These are phyloP conservation scores for Pythium coloratum DNA, from an alignment of 352 stramenopile genomes.

Conservation along the genomic window DNA sequence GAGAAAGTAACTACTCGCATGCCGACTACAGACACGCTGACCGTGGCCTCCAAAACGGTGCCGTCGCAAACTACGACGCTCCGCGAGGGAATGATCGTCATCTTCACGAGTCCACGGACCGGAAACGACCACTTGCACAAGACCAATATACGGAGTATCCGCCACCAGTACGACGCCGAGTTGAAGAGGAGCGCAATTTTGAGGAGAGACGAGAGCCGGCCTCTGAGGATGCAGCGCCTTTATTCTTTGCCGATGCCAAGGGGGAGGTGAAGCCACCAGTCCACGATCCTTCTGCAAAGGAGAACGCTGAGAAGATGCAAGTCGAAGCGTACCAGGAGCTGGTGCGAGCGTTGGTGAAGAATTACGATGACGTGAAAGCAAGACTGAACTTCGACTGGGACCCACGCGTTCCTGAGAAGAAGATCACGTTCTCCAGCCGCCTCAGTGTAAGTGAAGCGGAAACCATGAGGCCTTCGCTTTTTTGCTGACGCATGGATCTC, in stretches of 20 bases:
- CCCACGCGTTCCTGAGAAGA: conserved; percentile 22
- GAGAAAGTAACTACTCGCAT: not conserved
- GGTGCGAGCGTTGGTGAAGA: conserved; percentile 49
- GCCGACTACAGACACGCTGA: not conserved
- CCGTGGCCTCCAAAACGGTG: no score
- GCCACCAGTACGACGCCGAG: not conserved
- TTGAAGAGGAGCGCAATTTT: not conserved
- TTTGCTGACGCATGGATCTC: not conserved
- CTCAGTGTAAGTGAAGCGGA: conserved; percentile 23
- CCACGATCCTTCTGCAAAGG: conserved; percentile 32
- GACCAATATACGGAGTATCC: not conserved
- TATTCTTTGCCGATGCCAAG: conserved; percentile 56
- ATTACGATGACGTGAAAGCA: conserved; percentile 39
- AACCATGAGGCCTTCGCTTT: no score
- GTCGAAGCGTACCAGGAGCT: conserved; percentile 67
- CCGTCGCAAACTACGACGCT: not conserved
- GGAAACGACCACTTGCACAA: conserved; percentile 2
- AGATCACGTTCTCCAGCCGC: conserved; percentile 25
- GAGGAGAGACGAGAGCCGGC: not conserved
- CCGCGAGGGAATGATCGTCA: not conserved
- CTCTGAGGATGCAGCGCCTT: not conserved
- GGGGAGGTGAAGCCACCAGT: conserved; percentile 34
- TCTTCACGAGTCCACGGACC: not conserved
- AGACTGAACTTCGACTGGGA: conserved; percentile 48
- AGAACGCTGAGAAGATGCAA: conserved; percentile 34